These are phyloP conservation scores for Pleurotus giganteus DNA, from an alignment of 768 basidiomycete species.

Conservation along the genomic window DNA sequence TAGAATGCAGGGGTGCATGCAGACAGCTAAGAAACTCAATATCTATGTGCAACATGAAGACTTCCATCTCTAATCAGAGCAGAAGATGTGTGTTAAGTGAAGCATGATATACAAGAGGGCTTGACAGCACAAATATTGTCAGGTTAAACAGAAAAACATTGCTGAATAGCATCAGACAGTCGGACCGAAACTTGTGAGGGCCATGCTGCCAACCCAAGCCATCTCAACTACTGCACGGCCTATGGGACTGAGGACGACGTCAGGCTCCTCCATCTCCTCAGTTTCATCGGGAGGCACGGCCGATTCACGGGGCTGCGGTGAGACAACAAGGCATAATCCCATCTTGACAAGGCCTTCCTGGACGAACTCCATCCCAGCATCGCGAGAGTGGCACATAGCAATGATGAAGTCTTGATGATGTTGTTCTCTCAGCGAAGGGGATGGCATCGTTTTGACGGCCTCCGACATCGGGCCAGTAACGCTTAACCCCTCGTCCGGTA, in stretches of 20 bases:
- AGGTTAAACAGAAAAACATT: not conserved
- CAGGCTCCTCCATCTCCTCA: constrained; percentile 37
- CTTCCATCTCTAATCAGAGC: not conserved
- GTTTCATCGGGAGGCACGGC: constrained; percentile 13
- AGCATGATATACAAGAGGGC: not conserved
- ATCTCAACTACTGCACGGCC: constrained; percentile 55
- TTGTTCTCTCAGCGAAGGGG: constrained; percentile 32
- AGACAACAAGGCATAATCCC: constrained; percentile 53
- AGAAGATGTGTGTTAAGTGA: not conserved
- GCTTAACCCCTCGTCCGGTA: constrained; percentile 69
- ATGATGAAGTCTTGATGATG: constrained; percentile 46
- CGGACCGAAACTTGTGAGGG: constrained; percentile 49
- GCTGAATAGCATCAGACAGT: not conserved
- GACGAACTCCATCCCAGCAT: constrained; percentile 74
- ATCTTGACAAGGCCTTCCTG: constrained; percentile 76
- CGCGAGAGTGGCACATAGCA: constrained; percentile 59
- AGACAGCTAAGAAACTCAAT: not conserved
- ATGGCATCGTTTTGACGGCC: constrained; percentile 46
- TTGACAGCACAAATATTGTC: no score
- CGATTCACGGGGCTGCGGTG: constrained; percentile 19
- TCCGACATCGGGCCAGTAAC: constrained; percentile 59
- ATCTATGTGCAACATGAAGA: not conserved
- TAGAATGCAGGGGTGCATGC: not conserved
- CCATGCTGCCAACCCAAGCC: constrained; percentile 53
- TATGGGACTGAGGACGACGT: constrained; percentile 47